Percentiles rank a stretch among this genome's conserved stretches.
phyloP scores from a whole-genome alignment of 2,329 filamentous ascomycete genomes.

The Penicillium sp. region DNA sequence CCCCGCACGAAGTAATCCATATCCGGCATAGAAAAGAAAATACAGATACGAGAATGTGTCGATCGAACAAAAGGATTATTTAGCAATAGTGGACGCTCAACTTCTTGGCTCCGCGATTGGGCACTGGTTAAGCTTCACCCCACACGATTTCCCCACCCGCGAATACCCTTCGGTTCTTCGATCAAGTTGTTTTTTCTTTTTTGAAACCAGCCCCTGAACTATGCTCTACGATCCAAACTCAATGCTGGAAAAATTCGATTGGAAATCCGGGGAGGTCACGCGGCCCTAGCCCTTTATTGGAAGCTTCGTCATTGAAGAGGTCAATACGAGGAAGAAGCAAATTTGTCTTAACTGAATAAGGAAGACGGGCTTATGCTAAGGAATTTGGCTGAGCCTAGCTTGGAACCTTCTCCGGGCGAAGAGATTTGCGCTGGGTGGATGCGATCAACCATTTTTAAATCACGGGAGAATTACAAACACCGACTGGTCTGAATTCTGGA shows the following conservation, averaged over 20 bases:
- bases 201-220: neutral
- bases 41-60: neutral
- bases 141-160: neutral
- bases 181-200: neutral
- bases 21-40: neutral
- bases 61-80: slow-evolving; percentile 3
- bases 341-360: neutral
- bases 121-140: slow-evolving; percentile 13
- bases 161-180: neutral
- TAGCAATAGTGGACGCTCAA: slow-evolving; percentile 4
- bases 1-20: slow-evolving; percentile 1
- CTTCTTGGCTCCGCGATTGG: slow-evolving; percentile 9
- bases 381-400: neutral
- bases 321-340: too few species aligned
- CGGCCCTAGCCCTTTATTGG: neutral
- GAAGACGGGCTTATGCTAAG: neutral
- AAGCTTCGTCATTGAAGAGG: neutral
- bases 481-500: neutral
- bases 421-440: neutral
- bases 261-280: neutral
- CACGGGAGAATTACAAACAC: slow-evolving; percentile 7
- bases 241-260: neutral
- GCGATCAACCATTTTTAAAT: slow-evolving; percentile 5
- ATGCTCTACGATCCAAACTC: too few species aligned
- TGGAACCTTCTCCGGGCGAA: neutral